These are phyloP conservation scores for Cadophora malorum DNA, from an alignment of 2,329 filamentous ascomycete genomes.

Conservation along the genomic window DNA sequence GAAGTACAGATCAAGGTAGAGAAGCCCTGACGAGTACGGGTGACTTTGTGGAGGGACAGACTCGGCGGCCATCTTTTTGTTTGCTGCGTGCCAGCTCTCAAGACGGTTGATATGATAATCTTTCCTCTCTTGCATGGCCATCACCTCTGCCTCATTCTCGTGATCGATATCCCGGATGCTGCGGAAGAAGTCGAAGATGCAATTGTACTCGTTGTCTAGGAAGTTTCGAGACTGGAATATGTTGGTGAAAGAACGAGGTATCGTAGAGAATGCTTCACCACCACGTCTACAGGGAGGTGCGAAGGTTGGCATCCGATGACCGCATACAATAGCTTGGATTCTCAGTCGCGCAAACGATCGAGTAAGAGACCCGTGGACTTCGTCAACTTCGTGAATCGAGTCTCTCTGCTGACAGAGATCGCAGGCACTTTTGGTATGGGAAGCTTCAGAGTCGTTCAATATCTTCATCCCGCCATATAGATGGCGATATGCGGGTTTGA, in stretches of 20 bases:
- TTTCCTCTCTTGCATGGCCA: background rate
- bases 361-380: constrained; percentile 3
- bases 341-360: constrained; percentile 13
- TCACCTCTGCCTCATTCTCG: background rate
- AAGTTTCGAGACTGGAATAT: constrained; percentile 26
- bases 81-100: background rate
- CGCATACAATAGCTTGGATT: constrained; percentile 16
- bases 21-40: background rate
- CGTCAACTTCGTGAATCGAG: background rate
- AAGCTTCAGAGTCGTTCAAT: background rate
- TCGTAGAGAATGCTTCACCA: background rate
- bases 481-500: constrained; percentile 27
- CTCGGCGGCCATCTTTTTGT: background rate
- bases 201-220: constrained; percentile 27
- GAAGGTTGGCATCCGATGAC: constrained; percentile 9
- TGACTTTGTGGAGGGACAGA: background rate
- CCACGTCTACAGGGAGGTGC: background rate
- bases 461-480: constrained; percentile 27
- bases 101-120: background rate
- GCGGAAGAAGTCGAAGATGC: constrained; percentile 26
- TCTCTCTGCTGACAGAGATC: background rate
- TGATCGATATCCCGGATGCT: constrained; percentile 16
- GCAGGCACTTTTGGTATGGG: background rate
- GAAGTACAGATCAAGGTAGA: background rate
- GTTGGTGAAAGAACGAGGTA: background rate